Evolutionary conservation across 352 stramenopile genomes (phyloP).

Genomic region (Phytopythium aichiense): DNA sequence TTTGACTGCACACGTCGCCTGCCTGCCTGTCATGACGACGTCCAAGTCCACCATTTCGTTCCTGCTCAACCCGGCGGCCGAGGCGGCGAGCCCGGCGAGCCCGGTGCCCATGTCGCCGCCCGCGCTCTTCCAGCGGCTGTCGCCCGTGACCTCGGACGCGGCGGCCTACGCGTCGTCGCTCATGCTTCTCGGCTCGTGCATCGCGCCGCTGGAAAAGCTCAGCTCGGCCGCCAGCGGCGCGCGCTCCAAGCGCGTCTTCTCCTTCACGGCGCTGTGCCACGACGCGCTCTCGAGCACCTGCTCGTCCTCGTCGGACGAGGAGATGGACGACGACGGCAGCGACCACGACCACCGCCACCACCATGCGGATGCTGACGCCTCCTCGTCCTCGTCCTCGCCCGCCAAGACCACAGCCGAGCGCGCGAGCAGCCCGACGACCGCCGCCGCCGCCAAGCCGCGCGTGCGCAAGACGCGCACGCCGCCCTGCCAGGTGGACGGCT

Average conservation of each 20-base stretch:
- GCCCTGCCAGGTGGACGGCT: conserved; percentile 54
- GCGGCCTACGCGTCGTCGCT: conserved; percentile 25
- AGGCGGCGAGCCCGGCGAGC: conserved; percentile 6
- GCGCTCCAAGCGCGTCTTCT: conserved; percentile 4
- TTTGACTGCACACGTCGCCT: neutral
- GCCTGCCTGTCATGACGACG: conserved; percentile 18
- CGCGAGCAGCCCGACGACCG: neutral
- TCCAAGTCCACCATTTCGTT: conserved; percentile 40
- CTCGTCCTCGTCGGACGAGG: conserved; percentile 13
- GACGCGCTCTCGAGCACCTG: conserved; percentile 8
- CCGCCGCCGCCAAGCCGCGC: conserved; percentile 8
- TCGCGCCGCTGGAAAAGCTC: conserved; percentile 28
- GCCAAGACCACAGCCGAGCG: conserved; percentile 5
- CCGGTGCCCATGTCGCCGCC: conserved; percentile 18
- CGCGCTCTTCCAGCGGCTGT: conserved; percentile 27
- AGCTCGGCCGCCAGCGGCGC: neutral
- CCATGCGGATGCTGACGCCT: conserved; percentile 4
- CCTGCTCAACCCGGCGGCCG: conserved; percentile 31
- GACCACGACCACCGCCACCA: conserved; percentile 8
- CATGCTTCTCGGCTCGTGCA: conserved; percentile 30
- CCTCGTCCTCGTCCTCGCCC: conserved; percentile 5
- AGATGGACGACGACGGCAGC: conserved; percentile 9
- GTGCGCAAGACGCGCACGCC: conserved; percentile 36
- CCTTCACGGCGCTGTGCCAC: conserved; percentile 12
- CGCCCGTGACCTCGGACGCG: conserved; percentile 16